phyloP scores from a whole-genome alignment of 768 basidiomycete genomes.

The Tubosaeta brunneosetosa region DNA sequence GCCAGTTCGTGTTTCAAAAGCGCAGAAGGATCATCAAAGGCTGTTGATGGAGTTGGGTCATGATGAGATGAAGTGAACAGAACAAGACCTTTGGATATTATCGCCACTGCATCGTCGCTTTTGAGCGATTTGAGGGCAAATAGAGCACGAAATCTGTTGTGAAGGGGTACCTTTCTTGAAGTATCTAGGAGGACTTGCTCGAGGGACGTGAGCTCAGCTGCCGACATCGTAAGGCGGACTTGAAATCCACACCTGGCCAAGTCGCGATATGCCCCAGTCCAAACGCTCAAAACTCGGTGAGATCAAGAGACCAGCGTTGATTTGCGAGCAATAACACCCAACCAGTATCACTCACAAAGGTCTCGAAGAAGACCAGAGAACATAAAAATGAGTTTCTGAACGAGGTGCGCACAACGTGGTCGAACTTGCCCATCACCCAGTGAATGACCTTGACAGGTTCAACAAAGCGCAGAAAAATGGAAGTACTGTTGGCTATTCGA shows the following conservation, averaged over 20 bases:
- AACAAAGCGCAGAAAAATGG: conserved; percentile 83
- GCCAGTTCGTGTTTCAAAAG: conserved; percentile 96
- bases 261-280: conserved; percentile 73
- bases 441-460: conserved; percentile 53
- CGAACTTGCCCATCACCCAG: conserved; percentile 3
- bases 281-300: conserved; percentile 85
- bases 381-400: conserved; percentile 82
- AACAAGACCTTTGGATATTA: conserved; percentile 75
- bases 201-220: conserved; percentile 60
- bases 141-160: conserved; percentile 83
- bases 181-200: conserved; percentile 76
- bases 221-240: conserved; percentile 43
- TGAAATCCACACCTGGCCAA: conserved; percentile 30
- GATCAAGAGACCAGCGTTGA: conserved; percentile 24
- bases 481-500: conserved; percentile 94
- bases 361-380: conserved; percentile 87
- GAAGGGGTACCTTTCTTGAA: conserved; percentile 67
- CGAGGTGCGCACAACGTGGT: conserved; percentile 47
- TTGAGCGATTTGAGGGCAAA: conserved; percentile 89
- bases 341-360: conserved; percentile 89
- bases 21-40: conserved; percentile 81
- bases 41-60: conserved; percentile 36
- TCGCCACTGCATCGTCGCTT: conserved; percentile 69
- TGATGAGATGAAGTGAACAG: background rate
- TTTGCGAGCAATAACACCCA: conserved; percentile 4